A percentile compares a stretch with the other conserved stretches of the same genome.
phyloP scores from a whole-genome alignment of 257 asterid species.

The Petrea volubilis region DNA sequence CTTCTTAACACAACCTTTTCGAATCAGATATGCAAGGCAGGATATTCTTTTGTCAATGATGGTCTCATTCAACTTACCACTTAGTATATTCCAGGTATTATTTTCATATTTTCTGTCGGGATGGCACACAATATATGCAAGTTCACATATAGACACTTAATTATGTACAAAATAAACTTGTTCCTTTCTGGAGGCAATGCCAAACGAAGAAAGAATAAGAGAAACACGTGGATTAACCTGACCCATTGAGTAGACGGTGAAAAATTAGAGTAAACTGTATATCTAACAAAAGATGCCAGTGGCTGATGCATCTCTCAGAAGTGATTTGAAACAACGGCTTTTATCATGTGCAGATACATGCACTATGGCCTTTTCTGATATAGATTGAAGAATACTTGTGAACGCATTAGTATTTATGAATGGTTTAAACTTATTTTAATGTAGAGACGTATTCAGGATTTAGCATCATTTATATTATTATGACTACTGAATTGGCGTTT shows the following conservation, averaged over 20 bases:
- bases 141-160: neutral
- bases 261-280: neutral
- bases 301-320: neutral
- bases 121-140: conserved; percentile 12
- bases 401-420: neutral
- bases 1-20: conserved; percentile 86
- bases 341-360: conserved; percentile 3
- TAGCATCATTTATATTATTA: neutral
- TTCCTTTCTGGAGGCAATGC: neutral
- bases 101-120: conserved; percentile 7
- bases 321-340: conserved; percentile 1
- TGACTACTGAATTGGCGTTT: conserved; percentile 23
- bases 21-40: conserved; percentile 87
- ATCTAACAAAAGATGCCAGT: neutral
- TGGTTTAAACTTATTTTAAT: neutral
- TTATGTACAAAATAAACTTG: neutral
- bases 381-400: conserved; percentile 8
- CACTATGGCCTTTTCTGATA: neutral
- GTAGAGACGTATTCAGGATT: neutral
- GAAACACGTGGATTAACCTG: conserved; percentile 7
- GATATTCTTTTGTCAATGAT: conserved; percentile 81
- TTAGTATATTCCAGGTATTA: conserved; percentile 57
- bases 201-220: neutral
- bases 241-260: neutral
- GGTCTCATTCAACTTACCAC: conserved; percentile 80